A percentile compares a stretch with the other conserved stretches of the same genome.
Evolutionary conservation across 805 yeast genomes (phyloP).

Genomic region (Kluyveromyces lactis): DNA sequence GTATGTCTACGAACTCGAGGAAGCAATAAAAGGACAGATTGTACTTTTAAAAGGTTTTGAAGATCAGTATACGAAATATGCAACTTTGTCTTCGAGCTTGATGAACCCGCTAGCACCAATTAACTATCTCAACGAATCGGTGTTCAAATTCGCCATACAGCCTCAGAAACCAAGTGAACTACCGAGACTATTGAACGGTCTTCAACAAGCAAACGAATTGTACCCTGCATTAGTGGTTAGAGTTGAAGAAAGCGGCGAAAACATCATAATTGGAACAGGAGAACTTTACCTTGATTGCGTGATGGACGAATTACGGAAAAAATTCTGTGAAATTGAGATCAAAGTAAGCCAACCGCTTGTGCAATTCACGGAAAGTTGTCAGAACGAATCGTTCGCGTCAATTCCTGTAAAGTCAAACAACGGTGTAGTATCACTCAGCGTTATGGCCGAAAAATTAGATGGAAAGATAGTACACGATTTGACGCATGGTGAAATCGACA

Average conservation of each 20-base stretch:
- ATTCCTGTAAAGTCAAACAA: constrained; percentile 54
- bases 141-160: constrained; percentile 75
- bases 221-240: constrained; percentile 61
- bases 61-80: constrained; percentile 47
- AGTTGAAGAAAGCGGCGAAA: constrained; percentile 87
- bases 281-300: constrained; percentile 82
- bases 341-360: constrained; percentile 82
- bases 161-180: constrained; percentile 73
- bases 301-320: constrained; percentile 62
- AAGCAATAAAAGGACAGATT: constrained; percentile 56
- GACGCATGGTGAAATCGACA: constrained; percentile 32
- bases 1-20: constrained; percentile 47
- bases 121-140: constrained; percentile 43
- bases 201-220: constrained; percentile 50
- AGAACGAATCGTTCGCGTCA: constrained; percentile 56
- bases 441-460: constrained; percentile 70
- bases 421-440: constrained; percentile 48
- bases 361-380: constrained; percentile 68
- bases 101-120: constrained; percentile 33
- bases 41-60: constrained; percentile 63
- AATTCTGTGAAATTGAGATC: constrained; percentile 58
- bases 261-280: constrained; percentile 72
- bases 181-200: constrained; percentile 63
- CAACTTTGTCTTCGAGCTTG: constrained; percentile 36
- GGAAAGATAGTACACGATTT: constrained; percentile 36